phyloP scores from a whole-genome alignment of 345 rosid genomes.

The Eucalyptus regnans region DNA sequence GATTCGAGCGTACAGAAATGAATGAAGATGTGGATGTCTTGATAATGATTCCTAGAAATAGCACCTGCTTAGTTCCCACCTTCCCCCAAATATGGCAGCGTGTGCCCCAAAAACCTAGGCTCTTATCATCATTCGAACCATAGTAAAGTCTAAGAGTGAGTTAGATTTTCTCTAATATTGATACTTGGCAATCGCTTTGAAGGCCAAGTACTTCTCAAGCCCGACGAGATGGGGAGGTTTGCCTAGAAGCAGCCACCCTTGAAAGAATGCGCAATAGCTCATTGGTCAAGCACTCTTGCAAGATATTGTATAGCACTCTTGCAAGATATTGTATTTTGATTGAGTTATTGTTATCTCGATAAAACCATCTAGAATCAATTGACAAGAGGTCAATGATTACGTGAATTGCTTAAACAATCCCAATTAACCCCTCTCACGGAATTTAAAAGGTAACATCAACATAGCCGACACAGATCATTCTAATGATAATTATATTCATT shows the following conservation, averaged over 20 bases:
- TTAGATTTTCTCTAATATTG: neutral
- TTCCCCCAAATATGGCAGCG: neutral
- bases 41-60: neutral
- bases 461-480: accelerated
- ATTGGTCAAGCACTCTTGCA: too few relatives aligned
- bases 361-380: too few relatives aligned
- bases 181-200: neutral
- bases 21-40: neutral
- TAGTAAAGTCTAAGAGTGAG: neutral
- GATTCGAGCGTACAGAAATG: neutral
- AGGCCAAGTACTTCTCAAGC: neutral
- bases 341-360: too few relatives aligned
- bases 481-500: neutral
- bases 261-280: too few relatives aligned
- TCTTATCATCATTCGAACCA: neutral
- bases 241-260: too few relatives aligned
- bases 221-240: neutral
- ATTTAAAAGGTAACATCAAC: neutral
- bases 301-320: too few relatives aligned
- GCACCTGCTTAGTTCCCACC: neutral
- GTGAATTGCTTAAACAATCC: too few relatives aligned
- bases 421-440: too few relatives aligned
- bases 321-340: too few relatives aligned
- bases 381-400: too few relatives aligned
- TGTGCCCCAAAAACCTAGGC: neutral